A percentile compares a stretch with the other conserved stretches of the same genome.
Conservation (phyloP, 139 green algal genomes). For the Penium margaritaceum region DNA sequence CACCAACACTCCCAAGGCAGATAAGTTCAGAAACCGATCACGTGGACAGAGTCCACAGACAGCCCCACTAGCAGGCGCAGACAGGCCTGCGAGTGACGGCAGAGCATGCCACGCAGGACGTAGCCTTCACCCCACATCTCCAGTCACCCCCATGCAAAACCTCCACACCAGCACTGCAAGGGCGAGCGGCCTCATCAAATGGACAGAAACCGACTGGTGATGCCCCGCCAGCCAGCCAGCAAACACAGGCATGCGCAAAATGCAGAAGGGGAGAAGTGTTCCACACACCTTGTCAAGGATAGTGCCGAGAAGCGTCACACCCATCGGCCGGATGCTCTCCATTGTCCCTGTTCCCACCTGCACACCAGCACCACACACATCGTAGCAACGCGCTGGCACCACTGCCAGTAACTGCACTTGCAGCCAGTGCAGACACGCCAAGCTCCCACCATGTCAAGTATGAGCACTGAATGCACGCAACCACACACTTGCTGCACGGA, state of each 20-base stretch:
- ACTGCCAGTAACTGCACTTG: too few species aligned
- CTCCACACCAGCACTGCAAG: neutral
- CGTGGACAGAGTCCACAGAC: too few species aligned
- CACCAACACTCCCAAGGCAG: too few species aligned
- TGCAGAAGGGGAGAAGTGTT: neutral
- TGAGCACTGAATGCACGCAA: too few species aligned
- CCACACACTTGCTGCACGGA: too few species aligned
- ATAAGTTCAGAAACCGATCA: too few species aligned
- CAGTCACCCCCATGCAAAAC: neutral
- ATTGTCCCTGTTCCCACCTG: slow-evolving; percentile 45
- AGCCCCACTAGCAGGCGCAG: too few species aligned
- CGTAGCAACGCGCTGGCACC: too few species aligned
- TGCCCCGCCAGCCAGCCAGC: neutral
- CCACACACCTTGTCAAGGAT: slow-evolving; percentile 38
- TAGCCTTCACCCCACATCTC: neutral
- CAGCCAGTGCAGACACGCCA: too few species aligned
- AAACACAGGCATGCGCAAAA: too few species aligned
- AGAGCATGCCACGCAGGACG: neutral
- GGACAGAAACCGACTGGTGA: neutral
- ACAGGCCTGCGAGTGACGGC: neutral
- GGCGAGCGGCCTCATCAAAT: neutral
- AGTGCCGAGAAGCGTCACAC: slow-evolving; percentile 31
- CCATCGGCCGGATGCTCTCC: slow-evolving; percentile 44
- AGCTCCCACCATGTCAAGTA: too few species aligned
- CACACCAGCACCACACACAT: too few species aligned